Percentiles rank a stretch among this genome's conserved stretches.
These are phyloP conservation scores for Setomelanomma holmii DNA, from an alignment of 2,329 filamentous ascomycete genomes.

Conservation along the genomic window DNA sequence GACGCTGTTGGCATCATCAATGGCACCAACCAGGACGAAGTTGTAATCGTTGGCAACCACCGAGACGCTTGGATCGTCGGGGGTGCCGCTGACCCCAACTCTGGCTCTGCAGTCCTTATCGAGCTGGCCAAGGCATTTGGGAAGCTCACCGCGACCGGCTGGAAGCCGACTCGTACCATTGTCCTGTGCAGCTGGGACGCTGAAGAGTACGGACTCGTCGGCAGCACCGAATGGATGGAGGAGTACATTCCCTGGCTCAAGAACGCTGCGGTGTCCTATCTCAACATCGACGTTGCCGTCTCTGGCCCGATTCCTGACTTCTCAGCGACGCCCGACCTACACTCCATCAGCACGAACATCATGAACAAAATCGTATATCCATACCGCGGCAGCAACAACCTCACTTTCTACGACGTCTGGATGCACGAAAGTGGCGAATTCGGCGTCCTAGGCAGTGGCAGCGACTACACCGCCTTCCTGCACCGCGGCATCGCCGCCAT, in stretches of 20 bases:
- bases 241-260: conserved; percentile 58
- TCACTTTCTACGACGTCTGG: conserved; percentile 58
- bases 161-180: conserved; percentile 61
- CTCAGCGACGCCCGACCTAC: conserved; percentile 51
- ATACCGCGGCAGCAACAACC: conserved; percentile 44
- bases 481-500: conserved; percentile 54
- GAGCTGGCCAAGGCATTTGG: conserved; percentile 60
- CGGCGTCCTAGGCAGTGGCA: conserved; percentile 55
- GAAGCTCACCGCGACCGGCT: conserved; percentile 55
- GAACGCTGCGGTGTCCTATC: conserved; percentile 54
- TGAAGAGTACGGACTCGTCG: conserved; percentile 50
- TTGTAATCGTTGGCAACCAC: conserved; percentile 61
- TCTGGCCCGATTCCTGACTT: conserved; percentile 52
- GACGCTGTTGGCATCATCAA: conserved; percentile 74
- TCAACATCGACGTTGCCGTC: conserved; percentile 61
- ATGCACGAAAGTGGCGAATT: conserved; percentile 43
- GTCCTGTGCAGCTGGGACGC: conserved; percentile 54
- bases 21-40: conserved; percentile 65
- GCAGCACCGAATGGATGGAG: conserved; percentile 59
- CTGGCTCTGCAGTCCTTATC: conserved; percentile 58
- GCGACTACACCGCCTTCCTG: conserved; percentile 57
- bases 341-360: conserved; percentile 41
- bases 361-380: conserved; percentile 55
- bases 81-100: conserved; percentile 61
- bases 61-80: conserved; percentile 63